Evolutionary conservation across 768 basidiomycete species (phyloP).

Genomic region (Phylloporus rhodoxanthus): DNA sequence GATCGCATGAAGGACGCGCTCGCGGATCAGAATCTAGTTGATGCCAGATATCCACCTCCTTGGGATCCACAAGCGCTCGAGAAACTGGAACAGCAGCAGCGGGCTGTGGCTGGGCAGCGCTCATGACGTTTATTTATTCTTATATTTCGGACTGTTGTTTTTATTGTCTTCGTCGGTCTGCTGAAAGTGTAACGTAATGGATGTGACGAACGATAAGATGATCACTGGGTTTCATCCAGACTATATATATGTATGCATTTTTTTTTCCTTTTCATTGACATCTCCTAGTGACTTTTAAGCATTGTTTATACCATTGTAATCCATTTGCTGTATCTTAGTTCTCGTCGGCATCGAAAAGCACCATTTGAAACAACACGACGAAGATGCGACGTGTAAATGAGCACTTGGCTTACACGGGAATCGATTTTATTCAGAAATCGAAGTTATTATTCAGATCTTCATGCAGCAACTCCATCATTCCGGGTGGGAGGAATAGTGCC

Average conservation of each 20-base stretch:
- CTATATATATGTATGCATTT: not conserved
- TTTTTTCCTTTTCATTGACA: not conserved
- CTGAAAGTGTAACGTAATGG: conserved; percentile 1
- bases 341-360: not conserved
- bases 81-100: conserved; percentile 25
- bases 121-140: conserved; percentile 1
- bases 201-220: not conserved
- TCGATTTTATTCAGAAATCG: conserved; percentile 35
- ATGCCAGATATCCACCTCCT: conserved; percentile 64
- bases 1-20: conserved; percentile 73
- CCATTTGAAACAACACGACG: not conserved
- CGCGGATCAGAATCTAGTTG: conserved; percentile 74
- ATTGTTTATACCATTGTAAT: conserved; percentile 17
- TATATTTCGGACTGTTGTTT: not conserved
- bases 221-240: not conserved
- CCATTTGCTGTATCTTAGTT: conserved; percentile 18
- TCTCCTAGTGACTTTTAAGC: conserved; percentile 6
- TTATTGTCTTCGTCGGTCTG: not conserved
- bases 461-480: conserved; percentile 82
- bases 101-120: conserved; percentile 9
- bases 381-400: not conserved
- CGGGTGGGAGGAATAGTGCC: conserved; percentile 76
- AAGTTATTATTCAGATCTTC: conserved; percentile 85
- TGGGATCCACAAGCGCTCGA: conserved; percentile 50
- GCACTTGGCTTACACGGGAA: not conserved